A percentile compares a stretch with the other conserved stretches of the same genome.
These are phyloP conservation scores for Jamesozyma piceae DNA, from an alignment of 805 yeast species.

Conservation along the genomic window DNA sequence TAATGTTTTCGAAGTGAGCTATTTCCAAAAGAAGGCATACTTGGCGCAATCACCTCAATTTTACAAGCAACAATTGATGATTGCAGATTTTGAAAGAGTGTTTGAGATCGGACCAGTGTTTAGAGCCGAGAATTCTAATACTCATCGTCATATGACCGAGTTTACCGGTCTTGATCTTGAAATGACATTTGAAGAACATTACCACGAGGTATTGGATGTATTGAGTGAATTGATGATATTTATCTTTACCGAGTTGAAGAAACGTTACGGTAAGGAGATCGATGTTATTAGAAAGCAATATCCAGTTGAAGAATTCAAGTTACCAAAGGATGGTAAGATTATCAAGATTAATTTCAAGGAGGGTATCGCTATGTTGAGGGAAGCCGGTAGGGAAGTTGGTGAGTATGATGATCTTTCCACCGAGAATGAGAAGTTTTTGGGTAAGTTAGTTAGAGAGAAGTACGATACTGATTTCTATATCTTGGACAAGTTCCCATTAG, in stretches of 20 bases:
- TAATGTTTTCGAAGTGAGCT: slow-evolving; percentile 86
- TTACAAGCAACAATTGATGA: slow-evolving; percentile 95
- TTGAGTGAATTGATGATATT: slow-evolving; percentile 70
- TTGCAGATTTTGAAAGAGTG: slow-evolving; percentile 94
- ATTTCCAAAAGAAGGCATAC: slow-evolving; percentile 80
- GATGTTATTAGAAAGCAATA: slow-evolving; percentile 84
- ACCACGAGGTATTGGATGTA: slow-evolving; percentile 73
- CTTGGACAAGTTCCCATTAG: slow-evolving; percentile 95
- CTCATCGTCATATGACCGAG: slow-evolving; percentile 99
- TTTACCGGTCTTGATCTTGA: slow-evolving; percentile 95
- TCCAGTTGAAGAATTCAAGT: slow-evolving; percentile 95
- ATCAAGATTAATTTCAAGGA: slow-evolving; percentile 82
- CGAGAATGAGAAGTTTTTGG: slow-evolving; percentile 89
- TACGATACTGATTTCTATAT: slow-evolving; percentile 97
- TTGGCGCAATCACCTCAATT: slow-evolving; percentile 98
- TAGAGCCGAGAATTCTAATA: slow-evolving; percentile 98
- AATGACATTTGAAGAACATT: slow-evolving; percentile 97
- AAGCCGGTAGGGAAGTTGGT: slow-evolving; percentile 59
- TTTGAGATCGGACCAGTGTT: slow-evolving; percentile 96
- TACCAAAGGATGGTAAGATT: slow-evolving; percentile 92
- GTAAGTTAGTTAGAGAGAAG: slow-evolving; percentile 83
- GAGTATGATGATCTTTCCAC: slow-evolving; percentile 87
- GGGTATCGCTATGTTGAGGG: slow-evolving; percentile 80
- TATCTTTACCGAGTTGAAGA: slow-evolving; percentile 76
- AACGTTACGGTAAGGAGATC: slow-evolving; percentile 73